phyloP scores from a whole-genome alignment of 345 rosid species.

The Crucihimalaya himalaica region DNA sequence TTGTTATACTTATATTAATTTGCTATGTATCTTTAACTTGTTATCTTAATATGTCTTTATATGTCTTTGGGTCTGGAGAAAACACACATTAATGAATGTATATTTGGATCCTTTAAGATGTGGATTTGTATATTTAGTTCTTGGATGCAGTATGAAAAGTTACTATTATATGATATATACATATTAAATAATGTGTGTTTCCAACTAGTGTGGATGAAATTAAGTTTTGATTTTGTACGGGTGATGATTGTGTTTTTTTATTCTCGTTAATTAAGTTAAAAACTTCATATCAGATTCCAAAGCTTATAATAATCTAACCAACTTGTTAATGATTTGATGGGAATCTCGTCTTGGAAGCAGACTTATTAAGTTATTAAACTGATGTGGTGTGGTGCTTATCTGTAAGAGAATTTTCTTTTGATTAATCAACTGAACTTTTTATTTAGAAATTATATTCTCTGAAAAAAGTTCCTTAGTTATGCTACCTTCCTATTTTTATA shows the following conservation, averaged over 20 bases:
- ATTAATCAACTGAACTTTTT: conserved; percentile 22
- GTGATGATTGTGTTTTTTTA: conserved; percentile 1
- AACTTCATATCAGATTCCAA: conserved; percentile 13
- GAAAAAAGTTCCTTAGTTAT: conserved; percentile 25
- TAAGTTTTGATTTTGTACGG: conserved; percentile 10
- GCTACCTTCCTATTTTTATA: conserved; percentile 25
- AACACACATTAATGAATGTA: not conserved
- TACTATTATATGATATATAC: conserved; percentile 7
- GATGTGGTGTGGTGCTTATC: conserved; percentile 40
- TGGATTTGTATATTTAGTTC: conserved; percentile 15
- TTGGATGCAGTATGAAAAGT: conserved; percentile 5
- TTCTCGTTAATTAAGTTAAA: not conserved
- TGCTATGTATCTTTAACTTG: conserved; percentile 4
- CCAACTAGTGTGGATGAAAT: conserved; percentile 29
- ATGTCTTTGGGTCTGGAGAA: conserved; percentile 19
- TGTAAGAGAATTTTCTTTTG: conserved; percentile 39
- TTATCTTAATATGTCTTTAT: not conserved
- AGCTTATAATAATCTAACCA: conserved; percentile 22
- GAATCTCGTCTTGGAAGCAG: conserved; percentile 34
- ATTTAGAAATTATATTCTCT: conserved; percentile 29
- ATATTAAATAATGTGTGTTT: not conserved
- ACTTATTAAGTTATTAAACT: conserved; percentile 29
- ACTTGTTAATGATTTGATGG: conserved; percentile 22
- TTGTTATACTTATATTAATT: conserved; percentile 7
- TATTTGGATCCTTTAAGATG: conserved; percentile 5